A percentile compares a stretch with the other conserved stretches of the same genome.
Conservation (phyloP, 1,284 basidiomycete genomes). For the Cryptococcus neoformans region DNA sequence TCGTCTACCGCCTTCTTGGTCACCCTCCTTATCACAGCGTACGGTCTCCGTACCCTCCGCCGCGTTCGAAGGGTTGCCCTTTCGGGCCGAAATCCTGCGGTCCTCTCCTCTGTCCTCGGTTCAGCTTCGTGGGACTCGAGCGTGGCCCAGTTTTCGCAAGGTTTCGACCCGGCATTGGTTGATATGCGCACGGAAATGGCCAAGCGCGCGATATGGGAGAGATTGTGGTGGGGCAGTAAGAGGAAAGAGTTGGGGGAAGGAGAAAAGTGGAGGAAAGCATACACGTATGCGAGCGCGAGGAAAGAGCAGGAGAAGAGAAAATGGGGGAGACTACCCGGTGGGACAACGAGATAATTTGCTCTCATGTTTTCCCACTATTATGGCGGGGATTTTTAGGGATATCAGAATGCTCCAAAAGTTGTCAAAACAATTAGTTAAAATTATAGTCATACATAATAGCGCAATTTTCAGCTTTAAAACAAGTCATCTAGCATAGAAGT, state of each 20-base stretch:
- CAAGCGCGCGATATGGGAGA: conserved; percentile 13
- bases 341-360: too few relatives aligned
- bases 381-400: too few relatives aligned
- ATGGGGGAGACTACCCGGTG: too few relatives aligned
- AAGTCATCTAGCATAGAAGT: too few relatives aligned
- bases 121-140: conserved; percentile 11
- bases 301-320: not conserved
- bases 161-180: conserved; percentile 13
- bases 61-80: conserved; percentile 44
- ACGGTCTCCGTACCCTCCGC: conserved; percentile 39
- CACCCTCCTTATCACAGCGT: conserved; percentile 37
- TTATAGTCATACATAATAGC: too few relatives aligned
- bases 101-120: conserved; percentile 4
- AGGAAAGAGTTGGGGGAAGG: not conserved
- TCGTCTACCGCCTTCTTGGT: conserved; percentile 35
- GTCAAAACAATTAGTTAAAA: not conserved
- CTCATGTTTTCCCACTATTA: too few relatives aligned
- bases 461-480: too few relatives aligned
- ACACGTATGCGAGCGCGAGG: not conserved
- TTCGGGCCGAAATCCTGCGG: conserved; percentile 15
- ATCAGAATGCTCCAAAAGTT: not conserved
- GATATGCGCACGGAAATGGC: conserved; percentile 12
- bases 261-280: not conserved
- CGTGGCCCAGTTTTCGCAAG: conserved; percentile 16
- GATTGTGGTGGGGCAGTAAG: conserved; percentile 6